Base-by-base conservation (phyloP, 108 stramenopile genomes). In the Nitzschia inconspicua region DNA sequence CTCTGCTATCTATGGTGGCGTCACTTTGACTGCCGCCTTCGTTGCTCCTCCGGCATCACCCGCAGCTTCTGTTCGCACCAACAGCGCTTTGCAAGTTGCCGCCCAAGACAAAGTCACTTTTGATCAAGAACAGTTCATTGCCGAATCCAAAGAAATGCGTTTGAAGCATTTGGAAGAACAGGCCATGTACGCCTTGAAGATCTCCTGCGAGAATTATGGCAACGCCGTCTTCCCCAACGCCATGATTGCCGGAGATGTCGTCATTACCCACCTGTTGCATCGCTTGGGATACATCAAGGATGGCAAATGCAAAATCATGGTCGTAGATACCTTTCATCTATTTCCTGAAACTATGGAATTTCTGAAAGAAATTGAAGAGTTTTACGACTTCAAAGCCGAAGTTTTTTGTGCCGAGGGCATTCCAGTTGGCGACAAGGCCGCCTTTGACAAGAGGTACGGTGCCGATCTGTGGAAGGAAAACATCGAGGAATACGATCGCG, bases 401-500 rank as follows among this genome's bases (percentile, higher is more conserved):
- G 80, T 90, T 19, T 86, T 90, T 82, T 95, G 95, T 69, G 93
- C 85, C 40, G 91, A 93, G 57, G 88, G 88, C 8, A 76, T 89
- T 40, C 84, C 88, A 9, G 80, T 88, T 28, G 88, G 83, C 19
- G 91, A 95, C 71, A 92, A 95, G 87, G 87, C 61, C 18, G 94
- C 82, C 31, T 95, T 73, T 54, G 87, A 92, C 70, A 80, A 67
- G 37, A 84, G 87, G 68, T 97, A 95, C 70, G 97, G 97, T 9
- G 91, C 85, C 41, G 84, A 97, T 73, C 80, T 95, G 24, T 97
- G 97, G 97, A 93, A 91, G 83, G 93, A 91, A 73, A 93, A 97
- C 77, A 96, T 97, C 68, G 95, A 97, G 44, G 87, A 95, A 62
- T 94, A 94, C 42, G 93, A 94, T 49, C 85, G 89, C 65, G 86